These are phyloP conservation scores for Phialophora verrucosa DNA, from an alignment of 2,329 filamentous ascomycete genomes.

Conservation along the genomic window DNA sequence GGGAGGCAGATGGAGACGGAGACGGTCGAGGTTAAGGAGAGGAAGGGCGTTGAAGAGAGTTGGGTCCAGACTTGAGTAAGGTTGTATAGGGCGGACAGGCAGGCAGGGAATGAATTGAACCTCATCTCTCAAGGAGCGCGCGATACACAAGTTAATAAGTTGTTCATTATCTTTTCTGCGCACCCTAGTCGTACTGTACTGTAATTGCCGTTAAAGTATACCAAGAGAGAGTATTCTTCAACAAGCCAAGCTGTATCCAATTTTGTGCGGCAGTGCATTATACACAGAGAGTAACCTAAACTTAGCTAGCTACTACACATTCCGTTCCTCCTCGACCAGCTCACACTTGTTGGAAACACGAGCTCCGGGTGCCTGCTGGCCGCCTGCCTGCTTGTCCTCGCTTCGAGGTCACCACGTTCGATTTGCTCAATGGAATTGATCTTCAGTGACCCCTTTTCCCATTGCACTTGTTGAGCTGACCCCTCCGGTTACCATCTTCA, in stretches of 20 bases:
- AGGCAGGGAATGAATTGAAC: no score
- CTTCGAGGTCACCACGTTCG: not conserved
- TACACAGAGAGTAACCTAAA: not conserved
- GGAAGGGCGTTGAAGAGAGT: conserved; percentile 3
- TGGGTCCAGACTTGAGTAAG: not conserved
- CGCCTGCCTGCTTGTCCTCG: not conserved
- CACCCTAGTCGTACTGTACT: no score
- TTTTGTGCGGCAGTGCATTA: not conserved
- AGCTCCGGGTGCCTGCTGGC: not conserved
- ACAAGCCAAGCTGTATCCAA: not conserved
- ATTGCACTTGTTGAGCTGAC: conserved; percentile 91
- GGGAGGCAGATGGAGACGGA: not conserved
- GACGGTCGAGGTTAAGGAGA: not conserved
- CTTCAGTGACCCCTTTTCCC: conserved; percentile 97
- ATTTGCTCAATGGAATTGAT: conserved; percentile 75
- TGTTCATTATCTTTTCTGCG: no score
- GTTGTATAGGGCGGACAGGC: no score
- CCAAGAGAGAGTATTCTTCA: not conserved
- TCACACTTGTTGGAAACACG: not conserved
- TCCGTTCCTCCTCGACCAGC: not conserved
- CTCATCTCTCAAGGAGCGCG: no score
- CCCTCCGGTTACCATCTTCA: conserved; percentile 97
- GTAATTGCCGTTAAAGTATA: not conserved
- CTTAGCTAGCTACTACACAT: not conserved
- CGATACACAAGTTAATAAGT: no score